phyloP scores from a whole-genome alignment of 1,139 yeast genomes.

The Meyerozyma sp. region DNA sequence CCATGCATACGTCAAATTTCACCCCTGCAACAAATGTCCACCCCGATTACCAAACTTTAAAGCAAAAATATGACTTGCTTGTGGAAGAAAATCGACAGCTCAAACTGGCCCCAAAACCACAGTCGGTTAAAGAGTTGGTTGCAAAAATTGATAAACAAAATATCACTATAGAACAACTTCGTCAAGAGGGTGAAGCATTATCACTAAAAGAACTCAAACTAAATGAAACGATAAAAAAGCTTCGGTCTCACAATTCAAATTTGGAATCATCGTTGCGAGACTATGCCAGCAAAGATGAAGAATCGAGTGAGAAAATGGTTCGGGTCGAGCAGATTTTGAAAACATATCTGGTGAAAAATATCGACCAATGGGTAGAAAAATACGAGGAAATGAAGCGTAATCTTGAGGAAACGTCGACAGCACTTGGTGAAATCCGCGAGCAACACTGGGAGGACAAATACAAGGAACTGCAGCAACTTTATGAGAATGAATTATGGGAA shows the following conservation, averaged over 20 bases:
- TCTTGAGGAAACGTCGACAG: constrained; percentile 10
- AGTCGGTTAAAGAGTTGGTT: constrained; percentile 1
- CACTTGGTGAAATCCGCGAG: constrained; percentile 7
- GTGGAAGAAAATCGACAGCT: background rate
- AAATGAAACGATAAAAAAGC: constrained; percentile 60
- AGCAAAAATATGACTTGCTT: background rate
- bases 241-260: constrained; percentile 47
- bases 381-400: constrained; percentile 14
- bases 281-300: constrained; percentile 28
- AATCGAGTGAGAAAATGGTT: constrained; percentile 21
- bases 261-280: constrained; percentile 34
- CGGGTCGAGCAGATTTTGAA: constrained; percentile 30
- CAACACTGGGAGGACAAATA: constrained; percentile 37
- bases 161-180: constrained; percentile 48
- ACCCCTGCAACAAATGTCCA: background rate
- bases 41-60: constrained; percentile 2
- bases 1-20: background rate
- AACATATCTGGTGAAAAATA: constrained; percentile 19
- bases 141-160: constrained; percentile 30
- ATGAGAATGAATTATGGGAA: constrained; percentile 29
- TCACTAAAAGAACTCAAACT: constrained; percentile 70
- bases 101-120: background rate
- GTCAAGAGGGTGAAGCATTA: constrained; percentile 75
- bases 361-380: constrained; percentile 21
- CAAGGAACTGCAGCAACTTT: constrained; percentile 26